Base-by-base conservation (phyloP, 352 stramenopile species). In the Phytophthora fragariae region DNA sequence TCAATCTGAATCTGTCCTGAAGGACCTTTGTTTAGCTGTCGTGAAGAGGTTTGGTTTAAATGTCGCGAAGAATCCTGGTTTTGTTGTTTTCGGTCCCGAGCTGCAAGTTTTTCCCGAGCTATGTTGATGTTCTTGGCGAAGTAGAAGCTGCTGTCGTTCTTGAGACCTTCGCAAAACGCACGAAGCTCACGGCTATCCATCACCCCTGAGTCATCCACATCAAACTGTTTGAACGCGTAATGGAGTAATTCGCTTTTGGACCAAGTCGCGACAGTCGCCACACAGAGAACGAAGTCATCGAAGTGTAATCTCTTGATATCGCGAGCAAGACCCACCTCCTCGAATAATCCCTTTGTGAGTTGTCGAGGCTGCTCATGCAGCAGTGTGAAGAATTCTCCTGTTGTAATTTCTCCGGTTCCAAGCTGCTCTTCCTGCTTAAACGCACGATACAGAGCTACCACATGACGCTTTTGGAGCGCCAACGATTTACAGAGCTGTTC, bases 141-240 rank as follows among this genome's bases (percentile, higher is more conserved):
- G 69, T 90, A 93, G 58, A 83, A 91, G 49, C 88, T 89, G 31
- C 75, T 77, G 12, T 79, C 70, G 44, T 78, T 86, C 41, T 86
- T 87, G 10, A 91, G 66, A 37, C 84, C 83, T 14, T 83, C 78
- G 53, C 81, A 92, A 57, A 93, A 92, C 1, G 73, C 72, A 8
- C 73, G 56, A 35, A 92, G 70, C 52, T 92, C 85, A 11, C 62
- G 77, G 50, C 69, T 75, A 62, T 92, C 83, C 82, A 93, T 90
- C 39, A 82, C 79, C 5, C 86, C 86, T 4, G 86, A 93, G 10
- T 80, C 76, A 59, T 93, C 84, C 8, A 82, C 72, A 58, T 93
- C 86, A 53, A 91, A 93, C 19, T 92, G 71, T 10, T 70, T 80
- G 70, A 93, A 93, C n/a, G 82, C 84, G 52, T 89, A 93, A 39